Percentiles rank a stretch among this genome's conserved stretches.
Conservation (phyloP, 225 moss, liverwort and hornwort genomes). For the Lunularia cruciata region DNA sequence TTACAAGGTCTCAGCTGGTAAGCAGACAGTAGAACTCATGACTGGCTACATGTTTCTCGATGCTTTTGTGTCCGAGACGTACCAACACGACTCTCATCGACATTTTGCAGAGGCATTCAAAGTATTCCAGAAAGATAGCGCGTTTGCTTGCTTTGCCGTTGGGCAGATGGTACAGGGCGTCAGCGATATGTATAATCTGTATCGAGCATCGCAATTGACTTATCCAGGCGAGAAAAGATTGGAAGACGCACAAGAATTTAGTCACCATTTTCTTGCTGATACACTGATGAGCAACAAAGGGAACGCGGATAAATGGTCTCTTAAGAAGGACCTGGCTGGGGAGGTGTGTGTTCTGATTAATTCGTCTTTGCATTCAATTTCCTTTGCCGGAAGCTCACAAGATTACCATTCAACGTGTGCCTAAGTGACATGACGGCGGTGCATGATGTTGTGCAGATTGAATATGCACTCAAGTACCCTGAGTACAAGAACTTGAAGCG, state of each 20-base stretch:
- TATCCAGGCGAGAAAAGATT: slow-evolving; percentile 42
- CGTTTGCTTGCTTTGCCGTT: slow-evolving; percentile 43
- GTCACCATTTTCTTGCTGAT: slow-evolving; percentile 31
- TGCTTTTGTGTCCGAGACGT: background rate
- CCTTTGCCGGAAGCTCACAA: background rate
- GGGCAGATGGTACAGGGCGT: slow-evolving; percentile 51
- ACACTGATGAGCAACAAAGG: slow-evolving; percentile 35
- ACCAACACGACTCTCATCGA: background rate
- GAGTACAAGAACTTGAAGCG: slow-evolving; percentile 32
- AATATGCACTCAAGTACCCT: slow-evolving; percentile 33
- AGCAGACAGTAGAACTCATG: background rate
- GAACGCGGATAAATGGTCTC: slow-evolving; percentile 49
- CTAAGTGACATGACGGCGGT: background rate
- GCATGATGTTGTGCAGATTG: too few species aligned
- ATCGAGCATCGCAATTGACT: slow-evolving; percentile 41
- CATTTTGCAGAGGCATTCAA: slow-evolving; percentile 43
- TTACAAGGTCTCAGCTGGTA: slow-evolving; percentile 49
- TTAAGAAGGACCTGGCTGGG: slow-evolving; percentile 48
- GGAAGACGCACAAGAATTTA: slow-evolving; percentile 33
- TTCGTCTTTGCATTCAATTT: background rate
- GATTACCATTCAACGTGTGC: background rate
- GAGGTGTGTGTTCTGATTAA: slow-evolving; percentile 28
- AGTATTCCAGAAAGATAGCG: slow-evolving; percentile 39
- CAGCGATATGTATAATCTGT: slow-evolving; percentile 47
- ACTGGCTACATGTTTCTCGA: background rate